Conservation (phyloP, 768 basidiomycete genomes). For the Mycena vitilis region DNA sequence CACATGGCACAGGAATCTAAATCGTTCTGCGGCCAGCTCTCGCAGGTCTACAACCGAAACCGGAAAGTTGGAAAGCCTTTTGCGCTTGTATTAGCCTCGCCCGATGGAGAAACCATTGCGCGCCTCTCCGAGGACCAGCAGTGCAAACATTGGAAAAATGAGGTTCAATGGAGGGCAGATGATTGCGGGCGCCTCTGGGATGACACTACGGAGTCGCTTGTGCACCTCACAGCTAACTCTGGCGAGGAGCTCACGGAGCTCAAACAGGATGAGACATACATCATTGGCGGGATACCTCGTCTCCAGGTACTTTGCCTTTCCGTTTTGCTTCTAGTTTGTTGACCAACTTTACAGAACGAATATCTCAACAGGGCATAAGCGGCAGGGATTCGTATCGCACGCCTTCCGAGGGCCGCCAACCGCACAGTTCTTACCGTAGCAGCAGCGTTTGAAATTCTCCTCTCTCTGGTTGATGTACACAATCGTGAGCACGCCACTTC, state of each 20-base stretch:
- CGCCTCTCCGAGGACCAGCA: slow-evolving; percentile 72
- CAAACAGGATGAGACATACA: slow-evolving; percentile 85
- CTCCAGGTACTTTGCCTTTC: slow-evolving; percentile 59
- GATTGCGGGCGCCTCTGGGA: slow-evolving; percentile 79
- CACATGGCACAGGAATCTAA: slow-evolving; percentile 76
- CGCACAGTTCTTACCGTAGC: slow-evolving; percentile 98
- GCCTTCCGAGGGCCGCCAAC: slow-evolving; percentile 89
- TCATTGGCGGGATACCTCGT: slow-evolving; percentile 96
- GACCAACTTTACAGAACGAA: slow-evolving; percentile 68
- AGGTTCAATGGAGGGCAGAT: slow-evolving; percentile 82
- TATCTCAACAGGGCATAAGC: slow-evolving; percentile 87
- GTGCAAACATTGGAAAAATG: slow-evolving; percentile 83
- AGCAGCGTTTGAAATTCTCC: slow-evolving; percentile 92
- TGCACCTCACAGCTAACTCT: slow-evolving; percentile 96
- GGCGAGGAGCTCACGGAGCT: slow-evolving; percentile 87
- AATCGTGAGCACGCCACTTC: slow-evolving; percentile 88
- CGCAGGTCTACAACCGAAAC: slow-evolving; percentile 90
- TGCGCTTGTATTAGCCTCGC: slow-evolving; percentile 80
- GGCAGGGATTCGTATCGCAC: slow-evolving; percentile 83
- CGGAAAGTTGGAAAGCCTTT: slow-evolving; percentile 79
- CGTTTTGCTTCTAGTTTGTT: slow-evolving; percentile 30
- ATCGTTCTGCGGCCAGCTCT: slow-evolving; percentile 89
- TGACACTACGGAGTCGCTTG: slow-evolving; percentile 61
- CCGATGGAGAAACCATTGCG: slow-evolving; percentile 75
- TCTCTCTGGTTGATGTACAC: slow-evolving; percentile 88